Evolutionary conservation across 106 monocot species (phyloP).

Genomic region (Apostasia ramifera): DNA sequence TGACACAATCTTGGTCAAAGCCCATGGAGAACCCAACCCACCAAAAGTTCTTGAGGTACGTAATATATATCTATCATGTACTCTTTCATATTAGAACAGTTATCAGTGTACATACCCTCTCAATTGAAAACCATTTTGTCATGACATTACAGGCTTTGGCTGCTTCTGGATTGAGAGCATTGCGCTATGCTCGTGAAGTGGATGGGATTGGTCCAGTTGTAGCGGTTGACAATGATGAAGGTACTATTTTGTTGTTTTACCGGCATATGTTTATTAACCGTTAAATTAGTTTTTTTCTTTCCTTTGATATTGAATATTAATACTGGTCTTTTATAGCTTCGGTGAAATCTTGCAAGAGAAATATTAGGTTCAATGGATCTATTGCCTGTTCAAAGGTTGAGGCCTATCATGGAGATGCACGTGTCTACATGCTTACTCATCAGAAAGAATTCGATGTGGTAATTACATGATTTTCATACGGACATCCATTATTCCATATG

Average conservation of each 20-base stretch:
- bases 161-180: slow-evolving; percentile 88
- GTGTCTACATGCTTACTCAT: slow-evolving; percentile 85
- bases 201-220: slow-evolving; percentile 68
- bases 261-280: background rate
- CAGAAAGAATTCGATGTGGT: slow-evolving; percentile 94
- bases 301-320: background rate
- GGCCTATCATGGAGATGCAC: slow-evolving; percentile 76
- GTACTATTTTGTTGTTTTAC: slow-evolving; percentile 18
- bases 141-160: slow-evolving; percentile 66
- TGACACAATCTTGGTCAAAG: slow-evolving; percentile 22
- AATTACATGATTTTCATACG: slow-evolving; percentile 8
- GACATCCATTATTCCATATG: background rate
- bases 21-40: slow-evolving; percentile 36
- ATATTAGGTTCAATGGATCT: slow-evolving; percentile 46
- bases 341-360: slow-evolving; percentile 18
- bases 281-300: background rate
- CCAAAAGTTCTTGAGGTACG: slow-evolving; percentile 81
- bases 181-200: slow-evolving; percentile 86
- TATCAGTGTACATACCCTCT: background rate
- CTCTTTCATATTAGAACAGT: background rate
- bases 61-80: no score
- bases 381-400: slow-evolving; percentile 55
- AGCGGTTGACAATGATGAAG: slow-evolving; percentile 91
- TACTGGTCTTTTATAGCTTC: slow-evolving; percentile 24
- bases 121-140: background rate